phyloP scores from a whole-genome alignment of 768 basidiomycete genomes.

The Mycena amicta region DNA sequence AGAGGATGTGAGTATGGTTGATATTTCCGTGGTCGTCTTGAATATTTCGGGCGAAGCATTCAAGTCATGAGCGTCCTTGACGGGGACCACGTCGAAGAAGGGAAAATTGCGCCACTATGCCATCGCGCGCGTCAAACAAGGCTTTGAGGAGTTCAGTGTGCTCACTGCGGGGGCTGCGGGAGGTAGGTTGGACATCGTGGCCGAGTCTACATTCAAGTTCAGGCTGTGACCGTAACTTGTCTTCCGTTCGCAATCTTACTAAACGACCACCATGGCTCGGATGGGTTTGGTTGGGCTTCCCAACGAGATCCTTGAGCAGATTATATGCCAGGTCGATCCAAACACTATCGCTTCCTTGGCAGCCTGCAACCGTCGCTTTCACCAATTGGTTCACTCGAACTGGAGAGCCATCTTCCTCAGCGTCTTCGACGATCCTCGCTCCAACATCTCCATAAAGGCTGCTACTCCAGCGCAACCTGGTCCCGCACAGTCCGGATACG shows the following conservation, averaged over 20 bases:
- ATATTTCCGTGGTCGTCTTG: slow-evolving; percentile 76
- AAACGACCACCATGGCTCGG: neutral
- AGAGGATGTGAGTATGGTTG: slow-evolving; percentile 63
- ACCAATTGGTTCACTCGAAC: slow-evolving; percentile 40
- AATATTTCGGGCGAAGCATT: slow-evolving; percentile 76
- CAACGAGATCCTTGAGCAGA: slow-evolving; percentile 42
- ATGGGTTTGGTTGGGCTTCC: slow-evolving; percentile 28
- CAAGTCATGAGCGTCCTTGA: slow-evolving; percentile 81
- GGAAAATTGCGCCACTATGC: slow-evolving; percentile 83
- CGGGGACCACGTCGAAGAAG: slow-evolving; percentile 80
- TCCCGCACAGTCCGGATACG: slow-evolving; percentile 19
- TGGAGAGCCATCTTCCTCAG: slow-evolving; percentile 54
- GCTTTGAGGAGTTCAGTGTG: neutral
- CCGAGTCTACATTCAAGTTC: neutral
- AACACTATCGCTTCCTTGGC: slow-evolving; percentile 35
- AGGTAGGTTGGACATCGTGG: slow-evolving; percentile 27
- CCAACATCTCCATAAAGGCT: slow-evolving; percentile 24
- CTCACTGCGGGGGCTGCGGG: slow-evolving; percentile 29
- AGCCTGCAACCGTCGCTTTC: slow-evolving; percentile 35
- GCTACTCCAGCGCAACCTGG: slow-evolving; percentile 1
- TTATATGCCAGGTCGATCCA: slow-evolving; percentile 29
- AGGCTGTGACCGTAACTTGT: slow-evolving; percentile 9
- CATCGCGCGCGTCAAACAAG: slow-evolving; percentile 3
- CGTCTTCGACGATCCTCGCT: slow-evolving; percentile 53
- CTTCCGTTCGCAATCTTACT: neutral